Evolutionary conservation across 140 eudicot species (phyloP), one percentile per base, ranked within the genome.

Genomic region (Erigeron philadelphicus): DNA sequence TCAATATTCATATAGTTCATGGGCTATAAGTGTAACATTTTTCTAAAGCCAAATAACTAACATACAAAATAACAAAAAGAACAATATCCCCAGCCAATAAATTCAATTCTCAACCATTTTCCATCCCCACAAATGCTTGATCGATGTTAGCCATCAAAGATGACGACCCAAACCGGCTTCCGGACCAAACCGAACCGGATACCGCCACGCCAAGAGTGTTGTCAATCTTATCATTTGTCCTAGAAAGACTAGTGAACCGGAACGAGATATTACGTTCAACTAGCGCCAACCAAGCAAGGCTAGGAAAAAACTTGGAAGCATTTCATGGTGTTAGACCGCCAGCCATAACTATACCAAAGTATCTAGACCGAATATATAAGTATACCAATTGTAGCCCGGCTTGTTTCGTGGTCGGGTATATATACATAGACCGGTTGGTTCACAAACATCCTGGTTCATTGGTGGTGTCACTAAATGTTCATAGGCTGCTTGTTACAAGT

Each of bases 341-440:
- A 16, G 82, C 82, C 13, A 93, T 93, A 3, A 88, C 88, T 12
- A 80, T 93, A 40, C 82, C 82, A 2, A 93, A 93, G 76, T 93
- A 93, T 54, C 73, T 93, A 76, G 95, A 93, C 78, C 83, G 98
- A 67, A 81, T 93, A 50, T 93, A 86, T 76, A 93, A 86, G 83
- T 93, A 89, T 72, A 89, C 98, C 0, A 76, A 84, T 42, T 93
- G 98, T 63, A 93, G 96, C 66, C 98, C 98, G 8, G 85, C 98
- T 47, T 93, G 98, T 76, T 93, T 93, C 42, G 98, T 93, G 82
- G 95, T 89, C 35, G 98, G 95, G 21, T 93, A 82, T 69, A 84
- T 93, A 44, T 93, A 93, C 43, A 86, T 93, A 19, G 96, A 89
- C 72, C 81, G 96, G 75, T 65, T 93, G 83, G 81, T 84, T 31